Percentiles rank a stretch among this genome's conserved stretches.
Evolutionary conservation across 371 early-diverging fungal species (phyloP).

Genomic region (Mortierella sp.): DNA sequence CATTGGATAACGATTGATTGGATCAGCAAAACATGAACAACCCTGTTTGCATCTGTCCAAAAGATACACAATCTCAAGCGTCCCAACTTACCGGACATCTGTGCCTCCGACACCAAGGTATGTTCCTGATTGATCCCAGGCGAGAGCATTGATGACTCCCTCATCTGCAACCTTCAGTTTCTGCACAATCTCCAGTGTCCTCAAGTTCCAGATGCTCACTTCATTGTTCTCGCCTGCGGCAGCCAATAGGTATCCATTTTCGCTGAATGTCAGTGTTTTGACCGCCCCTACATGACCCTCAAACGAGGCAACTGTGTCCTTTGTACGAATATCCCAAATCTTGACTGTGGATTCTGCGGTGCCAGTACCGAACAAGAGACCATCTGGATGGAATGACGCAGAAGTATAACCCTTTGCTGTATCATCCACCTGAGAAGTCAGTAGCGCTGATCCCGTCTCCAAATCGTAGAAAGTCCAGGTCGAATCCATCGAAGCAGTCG

Average conservation of each 20-base stretch:
- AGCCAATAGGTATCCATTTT: conserved; percentile 92
- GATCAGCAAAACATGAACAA: not conserved
- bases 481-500: conserved; percentile 77
- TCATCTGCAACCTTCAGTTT: conserved; percentile 72
- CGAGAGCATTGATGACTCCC: conserved; percentile 67
- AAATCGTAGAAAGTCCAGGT: conserved; percentile 87
- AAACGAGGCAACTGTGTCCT: conserved; percentile 77
- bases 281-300: conserved; percentile 77
- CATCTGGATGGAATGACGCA: conserved; percentile 94
- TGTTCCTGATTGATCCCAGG: conserved; percentile 86
- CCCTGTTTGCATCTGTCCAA: too few species aligned
- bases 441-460: conserved; percentile 70
- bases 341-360: conserved; percentile 75
- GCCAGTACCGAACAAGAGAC: conserved; percentile 87
- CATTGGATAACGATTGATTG: not conserved
- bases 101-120: conserved; percentile 84
- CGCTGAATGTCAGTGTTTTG: conserved; percentile 83
- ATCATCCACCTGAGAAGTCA: conserved; percentile 55
- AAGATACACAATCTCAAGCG: not conserved
- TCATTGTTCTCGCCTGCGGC: conserved; percentile 76
- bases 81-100: conserved; percentile 61
- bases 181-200: conserved; percentile 82
- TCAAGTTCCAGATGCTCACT: conserved; percentile 92
- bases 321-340: conserved; percentile 89
- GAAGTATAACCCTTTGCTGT: conserved; percentile 65